Percentiles rank a stretch among this genome's conserved stretches.
Conservation (phyloP, 108 stramenopile species). For the Pseudonitzschia pungens region DNA sequence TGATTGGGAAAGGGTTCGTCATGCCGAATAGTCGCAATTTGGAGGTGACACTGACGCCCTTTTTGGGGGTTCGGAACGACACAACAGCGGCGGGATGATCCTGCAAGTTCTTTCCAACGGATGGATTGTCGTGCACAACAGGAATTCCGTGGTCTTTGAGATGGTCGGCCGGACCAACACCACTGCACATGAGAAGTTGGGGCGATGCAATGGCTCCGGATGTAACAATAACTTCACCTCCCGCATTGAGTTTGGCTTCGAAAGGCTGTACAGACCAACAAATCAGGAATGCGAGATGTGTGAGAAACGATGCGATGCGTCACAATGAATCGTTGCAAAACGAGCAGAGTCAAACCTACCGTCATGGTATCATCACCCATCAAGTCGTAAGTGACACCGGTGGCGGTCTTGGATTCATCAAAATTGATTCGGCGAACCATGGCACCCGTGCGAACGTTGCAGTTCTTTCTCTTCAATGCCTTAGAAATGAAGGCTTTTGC, state of each 20-base stretch:
- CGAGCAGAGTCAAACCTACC: constrained; percentile 14
- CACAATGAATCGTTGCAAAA: constrained; percentile 8
- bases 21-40: constrained; percentile 40
- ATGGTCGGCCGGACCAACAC: constrained; percentile 47
- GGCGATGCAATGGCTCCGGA: constrained; percentile 68
- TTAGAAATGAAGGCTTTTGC: constrained; percentile 44
- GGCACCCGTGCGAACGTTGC: constrained; percentile 42
- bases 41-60: constrained; percentile 48
- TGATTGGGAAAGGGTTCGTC: constrained; percentile 38
- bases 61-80: constrained; percentile 28
- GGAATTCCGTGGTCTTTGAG: constrained; percentile 33
- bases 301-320: constrained; percentile 14
- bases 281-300: constrained; percentile 39
- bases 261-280: not conserved
- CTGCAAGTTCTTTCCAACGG: constrained; percentile 60
- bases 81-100: constrained; percentile 51
- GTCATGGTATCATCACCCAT: constrained; percentile 33
- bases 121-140: constrained; percentile 30
- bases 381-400: constrained; percentile 42
- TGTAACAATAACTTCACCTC: constrained; percentile 61
- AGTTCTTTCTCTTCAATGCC: constrained; percentile 45
- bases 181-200: constrained; percentile 62
- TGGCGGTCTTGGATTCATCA: constrained; percentile 38
- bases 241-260: constrained; percentile 18
- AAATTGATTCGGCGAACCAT: constrained; percentile 36